Percentiles rank a stretch among this genome's conserved stretches.
Conservation (phyloP, 306 rosid genomes). For the Gastrolobium bilobum region DNA sequence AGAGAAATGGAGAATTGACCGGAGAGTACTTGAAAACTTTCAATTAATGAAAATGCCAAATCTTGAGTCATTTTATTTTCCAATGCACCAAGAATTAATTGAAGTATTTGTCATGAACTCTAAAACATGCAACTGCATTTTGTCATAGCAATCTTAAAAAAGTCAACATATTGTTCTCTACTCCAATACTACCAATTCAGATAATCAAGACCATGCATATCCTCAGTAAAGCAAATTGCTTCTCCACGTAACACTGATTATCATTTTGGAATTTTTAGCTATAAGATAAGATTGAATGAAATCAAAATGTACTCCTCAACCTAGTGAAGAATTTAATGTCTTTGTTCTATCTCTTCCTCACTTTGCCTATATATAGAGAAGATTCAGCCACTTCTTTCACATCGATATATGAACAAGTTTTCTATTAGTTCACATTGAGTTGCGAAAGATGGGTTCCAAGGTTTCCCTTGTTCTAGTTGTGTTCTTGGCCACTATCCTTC, state of each 20-base stretch:
- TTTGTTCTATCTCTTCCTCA: neutral
- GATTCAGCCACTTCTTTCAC: neutral
- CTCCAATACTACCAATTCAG: neutral
- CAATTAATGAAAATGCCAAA: neutral
- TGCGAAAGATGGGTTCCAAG: constrained; percentile 35
- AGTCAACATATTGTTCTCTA: neutral
- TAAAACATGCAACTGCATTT: neutral
- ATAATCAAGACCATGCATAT: neutral
- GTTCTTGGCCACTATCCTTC: constrained; percentile 28
- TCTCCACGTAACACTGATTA: neutral
- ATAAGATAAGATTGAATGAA: constrained; percentile 16
- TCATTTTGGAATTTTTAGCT: neutral
- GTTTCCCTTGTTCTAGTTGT: neutral
- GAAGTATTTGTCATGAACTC: neutral
- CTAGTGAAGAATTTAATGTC: neutral
- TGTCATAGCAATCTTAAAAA: neutral
- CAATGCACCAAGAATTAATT: constrained; percentile 1
- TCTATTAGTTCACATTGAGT: neutral
- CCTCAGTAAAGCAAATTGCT: neutral
- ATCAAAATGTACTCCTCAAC: neutral
- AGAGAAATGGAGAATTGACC: neutral
- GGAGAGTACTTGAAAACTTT: neutral
- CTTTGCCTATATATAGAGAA: constrained; percentile 21
- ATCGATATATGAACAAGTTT: neutral
- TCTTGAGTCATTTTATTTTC: neutral